Conservation (phyloP, 768 basidiomycete genomes). For the Boletus huronensis region DNA sequence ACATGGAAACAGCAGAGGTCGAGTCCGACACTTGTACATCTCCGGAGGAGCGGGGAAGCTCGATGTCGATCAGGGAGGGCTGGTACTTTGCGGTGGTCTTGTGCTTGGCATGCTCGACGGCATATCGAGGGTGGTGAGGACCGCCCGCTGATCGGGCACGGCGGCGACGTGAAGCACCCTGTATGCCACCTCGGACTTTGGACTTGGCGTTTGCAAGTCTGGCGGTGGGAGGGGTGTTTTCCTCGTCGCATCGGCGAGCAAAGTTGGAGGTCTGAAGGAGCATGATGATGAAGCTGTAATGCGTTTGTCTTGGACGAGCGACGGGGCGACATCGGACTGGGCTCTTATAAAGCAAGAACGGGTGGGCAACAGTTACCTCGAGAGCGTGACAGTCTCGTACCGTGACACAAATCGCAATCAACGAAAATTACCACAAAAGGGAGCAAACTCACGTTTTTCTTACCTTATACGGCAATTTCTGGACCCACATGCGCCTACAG, state of each 20-base stretch:
- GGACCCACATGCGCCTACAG: slow-evolving; percentile 30
- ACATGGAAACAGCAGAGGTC: slow-evolving; percentile 6
- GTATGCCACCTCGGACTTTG: slow-evolving; percentile 29
- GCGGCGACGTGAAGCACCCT: slow-evolving; percentile 37
- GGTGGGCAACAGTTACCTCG: slow-evolving; percentile 6
- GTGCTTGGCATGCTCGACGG: slow-evolving; percentile 39
- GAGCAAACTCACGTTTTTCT: not conserved
- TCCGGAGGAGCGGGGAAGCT: slow-evolving; percentile 20
- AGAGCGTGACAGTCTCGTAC: slow-evolving; percentile 25
- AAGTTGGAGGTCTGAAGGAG: slow-evolving; percentile 20
- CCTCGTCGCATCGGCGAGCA: slow-evolving; percentile 25
- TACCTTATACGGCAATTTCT: slow-evolving; percentile 23
- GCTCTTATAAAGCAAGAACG: slow-evolving; percentile 25
- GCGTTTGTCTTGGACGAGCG: not conserved
- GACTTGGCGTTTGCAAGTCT: slow-evolving; percentile 2
- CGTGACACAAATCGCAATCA: slow-evolving; percentile 34
- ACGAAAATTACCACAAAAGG: slow-evolving; percentile 22
- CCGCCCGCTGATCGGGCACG: slow-evolving; percentile 35
- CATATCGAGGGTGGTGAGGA: slow-evolving; percentile 31
- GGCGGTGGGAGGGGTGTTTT: slow-evolving; percentile 34
- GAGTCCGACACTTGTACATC: slow-evolving; percentile 6
- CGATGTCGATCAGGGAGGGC: slow-evolving; percentile 27
- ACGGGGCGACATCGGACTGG: slow-evolving; percentile 1
- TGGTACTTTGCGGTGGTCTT: slow-evolving; percentile 20
- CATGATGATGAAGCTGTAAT: slow-evolving; percentile 18